These are phyloP conservation scores for Chlamydomonas reinhardtii DNA, from an alignment of 163 green algal genomes.

Conservation along the genomic window DNA sequence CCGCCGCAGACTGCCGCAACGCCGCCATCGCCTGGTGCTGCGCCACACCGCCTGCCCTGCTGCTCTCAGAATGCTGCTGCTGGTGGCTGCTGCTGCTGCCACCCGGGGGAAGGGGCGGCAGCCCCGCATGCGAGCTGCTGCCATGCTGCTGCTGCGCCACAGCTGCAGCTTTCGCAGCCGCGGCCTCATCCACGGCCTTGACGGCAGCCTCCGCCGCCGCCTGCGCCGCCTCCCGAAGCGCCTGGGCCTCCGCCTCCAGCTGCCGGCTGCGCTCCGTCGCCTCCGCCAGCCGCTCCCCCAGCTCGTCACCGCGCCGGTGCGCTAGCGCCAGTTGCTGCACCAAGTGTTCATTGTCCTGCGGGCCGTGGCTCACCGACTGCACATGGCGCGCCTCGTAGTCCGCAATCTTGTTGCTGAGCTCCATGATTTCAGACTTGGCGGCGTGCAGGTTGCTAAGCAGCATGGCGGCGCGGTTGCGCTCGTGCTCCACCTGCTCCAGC, in stretches of 20 bases:
- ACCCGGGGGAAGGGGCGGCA: too few species aligned
- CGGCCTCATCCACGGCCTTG: neutral
- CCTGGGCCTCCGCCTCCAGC: conserved; percentile 33
- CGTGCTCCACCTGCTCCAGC: conserved; percentile 62
- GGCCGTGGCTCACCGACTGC: too few species aligned
- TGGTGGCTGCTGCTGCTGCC: neutral
- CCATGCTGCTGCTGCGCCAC: neutral
- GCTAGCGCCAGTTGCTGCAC: neutral
- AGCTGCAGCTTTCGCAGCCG: too few species aligned
- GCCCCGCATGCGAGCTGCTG: neutral
- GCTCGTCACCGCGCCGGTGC: neutral
- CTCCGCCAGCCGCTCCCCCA: neutral
- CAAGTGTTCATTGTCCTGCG: neutral
- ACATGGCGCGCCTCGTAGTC: conserved; percentile 39
- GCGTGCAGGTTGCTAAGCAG: conserved; percentile 55
- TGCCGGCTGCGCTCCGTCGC: conserved; percentile 4
- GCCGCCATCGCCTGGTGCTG: too few species aligned
- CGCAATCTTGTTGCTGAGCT: conserved; percentile 32
- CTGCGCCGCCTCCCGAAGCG: neutral
- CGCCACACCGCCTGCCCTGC: neutral
- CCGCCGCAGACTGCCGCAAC: too few species aligned
- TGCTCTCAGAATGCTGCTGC: neutral
- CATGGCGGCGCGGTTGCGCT: conserved; percentile 48
- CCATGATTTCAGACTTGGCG: conserved; percentile 54
- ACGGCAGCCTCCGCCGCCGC: neutral